Evolutionary conservation across 495 filamentous ascomycete genomes (phyloP).

Genomic region (Aspergillus carlsbadensis): DNA sequence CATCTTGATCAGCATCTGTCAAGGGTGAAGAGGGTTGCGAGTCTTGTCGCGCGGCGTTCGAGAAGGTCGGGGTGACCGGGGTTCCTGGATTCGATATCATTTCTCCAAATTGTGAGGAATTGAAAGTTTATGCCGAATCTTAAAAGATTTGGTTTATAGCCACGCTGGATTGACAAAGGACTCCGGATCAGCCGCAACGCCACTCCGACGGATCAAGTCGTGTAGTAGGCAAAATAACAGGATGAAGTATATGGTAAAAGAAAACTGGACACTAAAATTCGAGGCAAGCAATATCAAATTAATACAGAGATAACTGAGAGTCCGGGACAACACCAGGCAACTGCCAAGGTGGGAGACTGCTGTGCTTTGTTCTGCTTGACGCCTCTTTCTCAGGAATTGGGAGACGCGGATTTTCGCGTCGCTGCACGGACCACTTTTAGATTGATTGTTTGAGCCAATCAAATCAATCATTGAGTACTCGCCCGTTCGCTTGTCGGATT

Average conservation of each 20-base stretch:
- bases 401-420: slow-evolving; percentile 32
- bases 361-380: neutral
- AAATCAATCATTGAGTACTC: neutral
- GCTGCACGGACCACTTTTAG: slow-evolving; percentile 37
- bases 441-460: slow-evolving; percentile 19
- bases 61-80: slow-evolving; percentile 35
- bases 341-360: neutral
- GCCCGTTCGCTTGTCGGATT: neutral
- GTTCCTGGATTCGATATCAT: slow-evolving; percentile 37
- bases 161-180: neutral
- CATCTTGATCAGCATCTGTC: slow-evolving; percentile 24
- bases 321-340: slow-evolving; percentile 1
- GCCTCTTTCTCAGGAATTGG: neutral
- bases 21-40: slow-evolving; percentile 47
- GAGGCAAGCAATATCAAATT: neutral
- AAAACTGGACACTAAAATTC: neutral
- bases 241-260: neutral
- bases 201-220: neutral
- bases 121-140: neutral
- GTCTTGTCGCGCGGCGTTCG: slow-evolving; percentile 28
- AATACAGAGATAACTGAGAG: neutral
- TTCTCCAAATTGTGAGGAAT: neutral
- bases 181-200: neutral
- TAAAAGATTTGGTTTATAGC: neutral
- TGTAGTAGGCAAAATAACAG: neutral